Evolutionary conservation across 768 basidiomycete species (phyloP), one percentile per base, ranked within the genome.

Genomic region (Psilocybe tampanensis): DNA sequence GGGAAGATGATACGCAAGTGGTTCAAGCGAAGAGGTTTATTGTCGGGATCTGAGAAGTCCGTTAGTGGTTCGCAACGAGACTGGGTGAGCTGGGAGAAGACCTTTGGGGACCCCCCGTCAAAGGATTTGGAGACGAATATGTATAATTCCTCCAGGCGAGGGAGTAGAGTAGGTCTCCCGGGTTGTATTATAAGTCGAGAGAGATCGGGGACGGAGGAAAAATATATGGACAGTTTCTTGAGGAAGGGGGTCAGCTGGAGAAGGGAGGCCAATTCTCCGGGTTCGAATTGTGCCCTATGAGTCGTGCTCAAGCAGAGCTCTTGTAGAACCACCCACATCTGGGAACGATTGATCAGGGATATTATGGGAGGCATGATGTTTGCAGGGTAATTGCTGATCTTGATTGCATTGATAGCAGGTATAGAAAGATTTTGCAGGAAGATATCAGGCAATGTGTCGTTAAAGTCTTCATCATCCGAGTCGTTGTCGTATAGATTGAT

Each of bases 21-120:
- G 13, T 41, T 19, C 9, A 59, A 44, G 19, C 54, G 58, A 29
- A 19, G 19, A 6, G 44, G 19, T 23, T n/a, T 24, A 21, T 32
- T 9, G 34, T 23, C 17, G 13, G n/a, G 42, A 8, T 36, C 5
- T n/a, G n/a, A n/a, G n/a, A n/a, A n/a, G n/a, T n/a, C n/a, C n/a
- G n/a, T n/a, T n/a, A n/a, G n/a, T n/a, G n/a, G n/a, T 50, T 61
- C 56, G 21, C 56, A 61, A 17, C 60, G 49, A 2, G 50, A 47
- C 12, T 9, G 2, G 19, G 60, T 56, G 24, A 61, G 45, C 17
- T 44, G 33, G 1, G 34, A 44, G 7, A 61, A 18, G 6, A 49
- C 43, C 8, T 45, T 21, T 44, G 55, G 44, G 21, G 42, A 44
- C 13, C 54, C 51, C 13, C 54, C 51, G 3, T 2, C 29, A 18